Evolutionary conservation across 768 basidiomycete genomes (phyloP).

Genomic region (Tephrocybe rancida): DNA sequence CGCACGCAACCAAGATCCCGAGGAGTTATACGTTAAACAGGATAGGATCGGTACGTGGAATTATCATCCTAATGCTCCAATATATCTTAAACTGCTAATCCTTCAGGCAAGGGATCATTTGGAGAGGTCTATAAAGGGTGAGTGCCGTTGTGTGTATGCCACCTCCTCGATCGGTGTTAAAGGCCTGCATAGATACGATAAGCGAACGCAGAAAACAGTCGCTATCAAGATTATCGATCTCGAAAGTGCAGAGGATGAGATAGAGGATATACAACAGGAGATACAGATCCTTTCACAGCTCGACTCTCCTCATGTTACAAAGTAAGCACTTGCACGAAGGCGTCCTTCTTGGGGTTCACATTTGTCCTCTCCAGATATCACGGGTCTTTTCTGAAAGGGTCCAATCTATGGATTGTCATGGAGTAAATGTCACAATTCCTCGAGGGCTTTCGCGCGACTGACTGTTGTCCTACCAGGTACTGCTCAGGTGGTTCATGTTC

Average conservation of each 20-base stretch:
- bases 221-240: constrained; percentile 99
- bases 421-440: constrained; percentile 54
- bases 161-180: neutral
- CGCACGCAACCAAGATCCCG: constrained; percentile 71
- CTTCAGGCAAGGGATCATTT: constrained; percentile 93
- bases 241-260: constrained; percentile 98
- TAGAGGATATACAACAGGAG: constrained; percentile 99
- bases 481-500: constrained; percentile 98
- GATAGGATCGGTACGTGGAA: constrained; percentile 87
- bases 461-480: constrained; percentile 54
- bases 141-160: constrained; percentile 22
- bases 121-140: constrained; percentile 99
- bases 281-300: constrained; percentile 97
- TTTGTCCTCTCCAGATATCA: constrained; percentile 65
- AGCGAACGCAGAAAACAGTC: constrained; percentile 93
- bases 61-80: neutral
- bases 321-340: constrained; percentile 51
- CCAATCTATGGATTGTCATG: constrained; percentile 99
- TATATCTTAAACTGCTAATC: constrained; percentile 11
- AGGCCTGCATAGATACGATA: constrained; percentile 72
- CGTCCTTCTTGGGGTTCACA: constrained; percentile 12
- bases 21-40: constrained; percentile 96
- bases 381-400: constrained; percentile 94
- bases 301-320: constrained; percentile 95
- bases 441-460: constrained; percentile 4